Evolutionary conservation across 2,329 filamentous ascomycete species (phyloP), one percentile per base, ranked within the genome.

Genomic region (Paraphaeosphaeria sporulosa): DNA sequence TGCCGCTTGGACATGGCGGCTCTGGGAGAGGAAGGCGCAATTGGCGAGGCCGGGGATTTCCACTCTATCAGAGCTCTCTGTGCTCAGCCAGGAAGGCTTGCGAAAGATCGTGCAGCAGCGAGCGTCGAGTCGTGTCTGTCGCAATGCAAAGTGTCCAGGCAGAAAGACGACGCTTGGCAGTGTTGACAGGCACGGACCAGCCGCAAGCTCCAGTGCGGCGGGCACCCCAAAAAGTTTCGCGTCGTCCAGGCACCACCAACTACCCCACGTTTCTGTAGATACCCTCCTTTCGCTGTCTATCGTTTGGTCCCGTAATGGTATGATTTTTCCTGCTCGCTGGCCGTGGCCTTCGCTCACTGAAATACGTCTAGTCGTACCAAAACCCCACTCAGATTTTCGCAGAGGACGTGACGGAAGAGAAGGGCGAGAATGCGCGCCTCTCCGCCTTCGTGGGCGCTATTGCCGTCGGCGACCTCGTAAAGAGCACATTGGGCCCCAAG

Each of bases 401-500:
- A 74, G 93, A 97, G 81, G 94, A 96, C 78, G 95, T 96, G 70
- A 95, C 91, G 59, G 93, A 98, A 83, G 94, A 98, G 84, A 98
- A 97, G 84, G 95, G 95, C 74, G 94, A 98, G 84, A 98, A 98
- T 91, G 94, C 95, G 74, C 93, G 94, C 87, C 90, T 98, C 71
- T 91, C 93, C n/a, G 94, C 94, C 67, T 99, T 99, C 75, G 94
- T 99, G 58, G 95, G 95, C 72, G 95, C 95, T 78, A 99, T 99
- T 76, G 95, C 95, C 58, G 95, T 99, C 49, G 95, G 95, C 56
- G 95, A 99, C 74, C 82, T 99, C 69, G 95, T 99, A 56, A 99
- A 99, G 87, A 96, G 92, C 79, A 98, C 95, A 12, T 83, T 99
- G 36, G 95, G 95, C 7, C 95, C 95, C 40, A 98, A 98, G 84